A percentile compares a stretch with the other conserved stretches of the same genome.
phyloP scores from a whole-genome alignment of 345 rosid genomes.

The Euclidium syriacum region DNA sequence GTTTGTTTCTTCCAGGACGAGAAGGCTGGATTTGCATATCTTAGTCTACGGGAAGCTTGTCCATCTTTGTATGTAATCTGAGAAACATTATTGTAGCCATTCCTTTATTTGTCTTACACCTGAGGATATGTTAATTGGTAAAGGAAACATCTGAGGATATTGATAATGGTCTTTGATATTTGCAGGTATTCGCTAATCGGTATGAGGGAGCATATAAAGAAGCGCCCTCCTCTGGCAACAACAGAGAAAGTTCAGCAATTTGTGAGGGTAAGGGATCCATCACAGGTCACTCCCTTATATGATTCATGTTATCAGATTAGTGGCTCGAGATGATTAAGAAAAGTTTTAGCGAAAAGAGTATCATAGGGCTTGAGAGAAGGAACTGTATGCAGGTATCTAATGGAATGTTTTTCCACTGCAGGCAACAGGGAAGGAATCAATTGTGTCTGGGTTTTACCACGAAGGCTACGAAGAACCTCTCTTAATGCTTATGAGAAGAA shows the following conservation, averaged over 20 bases:
- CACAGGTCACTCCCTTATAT: not conserved
- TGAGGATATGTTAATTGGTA: not conserved
- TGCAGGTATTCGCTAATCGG: conserved; percentile 69
- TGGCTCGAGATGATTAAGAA: not conserved
- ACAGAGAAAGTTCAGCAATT: conserved; percentile 91
- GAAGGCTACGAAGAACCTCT: conserved; percentile 93
- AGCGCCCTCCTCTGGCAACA: conserved; percentile 94
- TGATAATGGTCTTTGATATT: not conserved
- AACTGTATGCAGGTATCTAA: not conserved
- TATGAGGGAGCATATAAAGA: conserved; percentile 94
- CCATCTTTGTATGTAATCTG: conserved; percentile 71
- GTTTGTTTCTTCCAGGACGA: conserved; percentile 49
- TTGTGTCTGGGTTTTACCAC: conserved; percentile 92
- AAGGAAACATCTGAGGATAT: not conserved
- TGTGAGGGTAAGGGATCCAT: conserved; percentile 65
- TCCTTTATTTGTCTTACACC: conserved; percentile 2
- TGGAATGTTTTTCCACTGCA: conserved; percentile 31
- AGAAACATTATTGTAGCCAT: conserved; percentile 3
- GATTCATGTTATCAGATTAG: not conserved
- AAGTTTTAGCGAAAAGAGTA: not conserved
- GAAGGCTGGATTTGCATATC: conserved; percentile 86
- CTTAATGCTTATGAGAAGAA: conserved; percentile 96
- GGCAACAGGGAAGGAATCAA: conserved; percentile 86
- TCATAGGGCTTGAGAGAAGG: not conserved
- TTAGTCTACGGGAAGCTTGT: conserved; percentile 84